Conservation (phyloP, 1,284 basidiomycete genomes). For the Athelia sp. region DNA sequence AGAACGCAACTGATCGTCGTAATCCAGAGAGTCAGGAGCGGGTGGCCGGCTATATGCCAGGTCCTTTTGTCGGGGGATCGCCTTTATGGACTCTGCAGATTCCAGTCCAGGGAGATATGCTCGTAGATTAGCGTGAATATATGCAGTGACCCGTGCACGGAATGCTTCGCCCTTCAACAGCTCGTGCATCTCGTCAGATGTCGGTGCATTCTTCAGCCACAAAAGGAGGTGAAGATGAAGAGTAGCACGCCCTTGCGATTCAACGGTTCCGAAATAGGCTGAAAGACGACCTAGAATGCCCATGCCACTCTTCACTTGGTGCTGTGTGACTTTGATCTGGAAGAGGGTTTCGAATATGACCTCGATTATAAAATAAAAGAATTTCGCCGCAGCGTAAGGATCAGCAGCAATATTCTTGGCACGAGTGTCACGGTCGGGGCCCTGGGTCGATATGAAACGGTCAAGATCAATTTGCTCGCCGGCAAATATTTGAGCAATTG, state of each 20-base stretch:
- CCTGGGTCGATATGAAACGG: slow-evolving; percentile 12
- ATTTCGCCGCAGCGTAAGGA: slow-evolving; percentile 27
- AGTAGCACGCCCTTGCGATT: slow-evolving; percentile 23
- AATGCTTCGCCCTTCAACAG: slow-evolving; percentile 21
- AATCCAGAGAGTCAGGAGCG: slow-evolving; percentile 9
- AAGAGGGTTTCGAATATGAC: slow-evolving; percentile 17
- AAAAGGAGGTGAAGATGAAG: slow-evolving; percentile 24
- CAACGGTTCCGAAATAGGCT: slow-evolving; percentile 23
- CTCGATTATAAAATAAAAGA: slow-evolving; percentile 24
- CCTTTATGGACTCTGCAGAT: slow-evolving; percentile 6
- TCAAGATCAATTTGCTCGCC: slow-evolving; percentile 33
- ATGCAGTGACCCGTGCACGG: slow-evolving; percentile 15
- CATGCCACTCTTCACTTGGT: slow-evolving; percentile 10
- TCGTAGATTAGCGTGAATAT: slow-evolving; percentile 22
- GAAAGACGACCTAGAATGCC: slow-evolving; percentile 17
- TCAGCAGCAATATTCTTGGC: slow-evolving; percentile 23
- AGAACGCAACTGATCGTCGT: neutral
- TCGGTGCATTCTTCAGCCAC: slow-evolving; percentile 23
- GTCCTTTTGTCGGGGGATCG: slow-evolving; percentile 9
- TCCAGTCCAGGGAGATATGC: slow-evolving; percentile 19
- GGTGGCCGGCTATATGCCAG: slow-evolving; percentile 13
- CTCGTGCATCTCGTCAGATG: slow-evolving; percentile 17
- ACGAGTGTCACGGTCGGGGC: slow-evolving; percentile 13
- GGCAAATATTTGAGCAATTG: slow-evolving; percentile 30
- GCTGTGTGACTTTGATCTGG: neutral